Evolutionary conservation across 2,329 filamentous ascomycete genomes (phyloP).

Genomic region (Periconia digitata): DNA sequence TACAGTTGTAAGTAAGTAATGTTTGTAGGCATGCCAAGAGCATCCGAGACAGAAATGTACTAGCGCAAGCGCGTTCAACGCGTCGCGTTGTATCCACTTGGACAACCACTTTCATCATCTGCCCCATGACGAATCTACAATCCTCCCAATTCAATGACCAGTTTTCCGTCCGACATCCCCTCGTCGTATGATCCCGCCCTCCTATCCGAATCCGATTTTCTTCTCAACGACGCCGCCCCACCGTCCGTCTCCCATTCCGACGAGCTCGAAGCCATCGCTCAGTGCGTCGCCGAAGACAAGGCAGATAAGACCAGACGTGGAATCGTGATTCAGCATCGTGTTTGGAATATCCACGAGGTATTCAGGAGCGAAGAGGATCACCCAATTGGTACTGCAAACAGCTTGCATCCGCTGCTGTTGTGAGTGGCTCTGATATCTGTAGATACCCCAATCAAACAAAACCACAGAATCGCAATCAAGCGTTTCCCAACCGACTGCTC

Average conservation of each 20-base stretch:
- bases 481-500: slow-evolving; percentile 14
- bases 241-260: slow-evolving; percentile 43
- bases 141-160: background rate
- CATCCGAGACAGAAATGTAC: too few relatives aligned
- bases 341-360: slow-evolving; percentile 49
- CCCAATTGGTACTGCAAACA: slow-evolving; percentile 32
- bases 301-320: slow-evolving; percentile 46
- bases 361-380: slow-evolving; percentile 54
- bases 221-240: slow-evolving; percentile 17
- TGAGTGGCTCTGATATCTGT: slow-evolving; percentile 19
- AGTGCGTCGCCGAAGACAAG: slow-evolving; percentile 45
- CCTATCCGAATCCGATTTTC: slow-evolving; percentile 46
- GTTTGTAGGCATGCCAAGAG: too few relatives aligned
- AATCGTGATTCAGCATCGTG: slow-evolving; percentile 55
- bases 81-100: too few relatives aligned
- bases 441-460: slow-evolving; percentile 38
- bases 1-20: too few relatives aligned
- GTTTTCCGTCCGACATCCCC: slow-evolving; percentile 32
- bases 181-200: slow-evolving; percentile 56
- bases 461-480: slow-evolving; percentile 11
- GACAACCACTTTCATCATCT: background rate
- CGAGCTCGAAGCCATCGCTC: slow-evolving; percentile 51
- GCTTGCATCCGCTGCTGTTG: background rate
- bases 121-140: background rate
- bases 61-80: too few relatives aligned